phyloP scores from a whole-genome alignment of 495 filamentous ascomycete genomes.

The Cercophora scortea region DNA sequence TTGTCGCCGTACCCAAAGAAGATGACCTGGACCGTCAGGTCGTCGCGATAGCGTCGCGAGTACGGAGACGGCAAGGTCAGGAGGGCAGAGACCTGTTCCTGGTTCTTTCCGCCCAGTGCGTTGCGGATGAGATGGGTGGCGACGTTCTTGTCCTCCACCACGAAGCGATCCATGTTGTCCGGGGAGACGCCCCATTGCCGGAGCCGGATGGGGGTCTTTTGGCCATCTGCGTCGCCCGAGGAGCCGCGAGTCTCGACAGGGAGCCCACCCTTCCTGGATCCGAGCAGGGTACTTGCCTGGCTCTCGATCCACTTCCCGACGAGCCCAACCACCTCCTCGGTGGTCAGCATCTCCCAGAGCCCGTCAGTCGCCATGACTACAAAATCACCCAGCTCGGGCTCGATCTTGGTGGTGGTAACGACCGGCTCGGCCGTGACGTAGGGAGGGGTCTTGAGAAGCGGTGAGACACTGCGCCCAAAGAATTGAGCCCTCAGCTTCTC shows the following conservation, averaged over 20 bases:
- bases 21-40: constrained; percentile 95
- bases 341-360: constrained; percentile 98
- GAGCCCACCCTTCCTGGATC: constrained; percentile 30
- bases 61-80: constrained; percentile 87
- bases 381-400: constrained; percentile 87
- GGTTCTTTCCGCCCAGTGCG: constrained; percentile 87
- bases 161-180: constrained; percentile 66
- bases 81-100: constrained; percentile 89
- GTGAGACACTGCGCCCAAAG: constrained; percentile 68
- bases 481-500: constrained; percentile 73
- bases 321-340: constrained; percentile 94
- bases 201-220: constrained; percentile 72
- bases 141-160: constrained; percentile 91
- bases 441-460: constrained; percentile 79
- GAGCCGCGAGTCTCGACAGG: constrained; percentile 45
- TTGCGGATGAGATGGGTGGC: constrained; percentile 95
- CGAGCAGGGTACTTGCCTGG: constrained; percentile 34
- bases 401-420: constrained; percentile 88
- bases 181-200: constrained; percentile 73
- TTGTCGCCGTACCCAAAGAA: constrained; percentile 85
- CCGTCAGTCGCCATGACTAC: constrained; percentile 95
- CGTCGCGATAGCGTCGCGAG: constrained; percentile 85
- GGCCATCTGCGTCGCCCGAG: constrained; percentile 34
- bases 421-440: constrained; percentile 97
- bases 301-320: constrained; percentile 95